Base-by-base conservation (phyloP, 73 alveolate species). In the Blepharisma stoltei region DNA sequence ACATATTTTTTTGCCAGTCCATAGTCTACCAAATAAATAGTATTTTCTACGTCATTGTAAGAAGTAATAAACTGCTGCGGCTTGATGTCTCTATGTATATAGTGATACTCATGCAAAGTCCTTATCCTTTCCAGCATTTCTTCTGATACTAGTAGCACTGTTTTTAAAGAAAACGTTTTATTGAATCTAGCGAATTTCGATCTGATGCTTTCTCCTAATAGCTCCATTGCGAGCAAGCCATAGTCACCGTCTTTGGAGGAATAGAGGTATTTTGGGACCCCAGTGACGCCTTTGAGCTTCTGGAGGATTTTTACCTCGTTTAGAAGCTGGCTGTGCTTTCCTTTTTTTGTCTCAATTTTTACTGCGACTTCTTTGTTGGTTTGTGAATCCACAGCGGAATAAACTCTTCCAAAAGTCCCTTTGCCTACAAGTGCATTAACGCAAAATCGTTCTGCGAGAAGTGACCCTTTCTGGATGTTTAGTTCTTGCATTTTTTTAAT, bases 1-100 rank as follows among this genome's bases (percentile, higher is more conserved):
- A 90, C 87, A 75, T 82, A 94, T 67, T 94, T 85, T 86, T 89
- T 91, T 50, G 97, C 95, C 38, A 95, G 66, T n/a, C 99, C 99
- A 83, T 87, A 95, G 83, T 95, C 98, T 6, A 95, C 92, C 89
- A 95, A 70, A 76, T 95, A 90, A 18, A 93, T 89, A 46, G 83
- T 81, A 77, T 94, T 86, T 23, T 91, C 75, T 78, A 85, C 89
- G 75, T 92, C 88, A 41, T 88, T 85, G 46, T 86, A 60, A 45
- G 95, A 97, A 85, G 90, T 89, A 11, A 95, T 80, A 91, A 95
- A 91, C 69, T 95, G 95, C 60, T 93, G 97, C 37, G 99, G 98
- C 69, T 95, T 95, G 6, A 95, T 91, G 81, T 95, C 99, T 60
- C 99, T 67, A 86, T 95, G 99, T 44, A 93, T 85, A 79, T 83